Evolutionary conservation across 257 asterid genomes (phyloP), one percentile per base, ranked within the genome.

Genomic region (Ballota nigra): DNA sequence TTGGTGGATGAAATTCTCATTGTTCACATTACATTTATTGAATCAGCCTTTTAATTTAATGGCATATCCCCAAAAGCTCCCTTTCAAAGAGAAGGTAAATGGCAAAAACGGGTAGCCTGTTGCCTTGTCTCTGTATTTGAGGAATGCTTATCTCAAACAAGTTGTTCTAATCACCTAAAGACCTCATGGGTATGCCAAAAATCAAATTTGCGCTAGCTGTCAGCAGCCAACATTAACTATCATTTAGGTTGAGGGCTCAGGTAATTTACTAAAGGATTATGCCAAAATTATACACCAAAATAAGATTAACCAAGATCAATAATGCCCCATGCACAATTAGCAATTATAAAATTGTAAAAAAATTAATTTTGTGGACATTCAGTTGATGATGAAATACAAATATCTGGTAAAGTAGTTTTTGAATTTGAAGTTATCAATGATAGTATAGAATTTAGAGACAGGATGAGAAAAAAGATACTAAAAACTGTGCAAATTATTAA

Each of bases 301-400:
- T 56, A 64, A 52, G 70, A 38, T 52, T 61, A 53, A 53, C 55
- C 72, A 68, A 72, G 19, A 59, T 12, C 38, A 19, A 41, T 34
- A 62, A n/a, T 15, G 33, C 63, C 28, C n/a, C 34, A 62, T 24
- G 28, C 31, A 26, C 63, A 49, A 51, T 47, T 12, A 51, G 60
- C 26, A 49, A 47, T 16, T 19, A 5, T 13, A 9, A 45, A 31
- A 43, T 13, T 4, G 55, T 26, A 15, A 31, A 33, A 38, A 26
- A 66, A 58, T 33, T 8, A 47, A 56, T 66, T 1, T 5, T 19
- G 64, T 24, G 31, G 34, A 49, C 43, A 23, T 43, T 12, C 20
- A n/a, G 47, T 28, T 41, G 28, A 62, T 29, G 69, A 18, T 10
- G 13, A 38, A 38, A 61, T 11, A 11, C 18, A 59, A 15, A 70